Evolutionary conservation across 192 early-diverging fungal genomes (phyloP).

Genomic region (Dissophora ornata): DNA sequence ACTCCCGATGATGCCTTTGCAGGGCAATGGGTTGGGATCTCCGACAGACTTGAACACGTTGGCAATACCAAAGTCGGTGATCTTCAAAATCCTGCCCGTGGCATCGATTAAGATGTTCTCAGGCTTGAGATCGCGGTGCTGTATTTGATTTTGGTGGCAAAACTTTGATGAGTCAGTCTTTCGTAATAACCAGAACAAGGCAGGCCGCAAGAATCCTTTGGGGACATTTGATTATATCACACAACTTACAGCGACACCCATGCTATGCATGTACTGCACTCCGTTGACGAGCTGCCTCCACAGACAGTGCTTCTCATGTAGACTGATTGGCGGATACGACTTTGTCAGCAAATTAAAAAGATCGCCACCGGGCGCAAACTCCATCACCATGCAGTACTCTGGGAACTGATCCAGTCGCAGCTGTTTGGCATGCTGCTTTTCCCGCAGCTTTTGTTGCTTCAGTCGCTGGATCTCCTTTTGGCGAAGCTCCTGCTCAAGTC

Average conservation of each 20-base stretch:
- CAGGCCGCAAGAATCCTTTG: too few relatives aligned
- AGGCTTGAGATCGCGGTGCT: slow-evolving; percentile 81
- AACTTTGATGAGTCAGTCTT: too few relatives aligned
- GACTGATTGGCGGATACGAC: slow-evolving; percentile 65
- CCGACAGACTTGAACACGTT: slow-evolving; percentile 77
- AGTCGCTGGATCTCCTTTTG: slow-evolving; percentile 29
- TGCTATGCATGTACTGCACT: slow-evolving; percentile 77
- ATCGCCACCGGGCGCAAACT: slow-evolving; percentile 83
- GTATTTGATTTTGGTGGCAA: too few relatives aligned
- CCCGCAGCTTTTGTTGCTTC: slow-evolving; percentile 17
- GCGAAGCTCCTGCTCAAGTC: slow-evolving; percentile 33
- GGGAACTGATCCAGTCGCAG: slow-evolving; percentile 60
- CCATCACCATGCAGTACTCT: slow-evolving; percentile 77
- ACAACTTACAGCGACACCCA: slow-evolving; percentile 71
- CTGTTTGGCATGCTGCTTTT: slow-evolving; percentile 34
- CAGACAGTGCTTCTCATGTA: slow-evolving; percentile 63
- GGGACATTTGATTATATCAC: too few relatives aligned
- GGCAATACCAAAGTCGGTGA: slow-evolving; percentile 84
- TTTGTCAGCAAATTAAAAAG: slow-evolving; percentile 69
- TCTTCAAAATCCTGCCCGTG: slow-evolving; percentile 72
- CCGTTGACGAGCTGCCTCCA: slow-evolving; percentile 80
- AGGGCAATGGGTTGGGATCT: slow-evolving; percentile 63
- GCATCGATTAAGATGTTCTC: slow-evolving; percentile 80
- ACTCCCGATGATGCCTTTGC: slow-evolving; percentile 79
- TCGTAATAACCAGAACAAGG: not conserved